Conservation (phyloP, 2,329 filamentous ascomycete genomes). For the Sporothrix humicola region DNA sequence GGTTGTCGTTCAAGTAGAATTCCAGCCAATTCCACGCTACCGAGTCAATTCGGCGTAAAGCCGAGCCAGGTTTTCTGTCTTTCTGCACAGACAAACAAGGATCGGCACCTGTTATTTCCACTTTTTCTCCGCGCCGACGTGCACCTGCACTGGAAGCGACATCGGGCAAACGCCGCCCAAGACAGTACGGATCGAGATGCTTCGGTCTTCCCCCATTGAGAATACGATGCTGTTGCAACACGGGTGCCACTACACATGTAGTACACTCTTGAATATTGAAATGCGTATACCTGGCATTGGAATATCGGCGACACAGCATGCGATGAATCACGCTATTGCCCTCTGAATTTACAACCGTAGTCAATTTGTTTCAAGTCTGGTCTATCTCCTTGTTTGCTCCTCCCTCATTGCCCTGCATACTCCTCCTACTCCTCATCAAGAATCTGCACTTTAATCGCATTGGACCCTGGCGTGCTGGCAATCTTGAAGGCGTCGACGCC, state of each 20-base stretch:
- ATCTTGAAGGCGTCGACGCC: slow-evolving; percentile 63
- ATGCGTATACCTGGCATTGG: too few relatives aligned
- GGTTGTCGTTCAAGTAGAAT: neutral
- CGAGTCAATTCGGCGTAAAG: neutral
- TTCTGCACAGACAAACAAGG: neutral
- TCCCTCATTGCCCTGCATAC: neutral
- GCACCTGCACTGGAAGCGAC: neutral
- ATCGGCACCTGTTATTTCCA: neutral
- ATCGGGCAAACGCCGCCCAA: neutral
- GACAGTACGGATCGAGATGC: neutral
- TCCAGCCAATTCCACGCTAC: neutral
- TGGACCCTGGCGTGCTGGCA: slow-evolving; percentile 56
- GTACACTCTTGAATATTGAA: neutral
- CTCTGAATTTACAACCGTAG: too few relatives aligned
- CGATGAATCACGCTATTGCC: neutral
- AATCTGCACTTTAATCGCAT: slow-evolving; percentile 66
- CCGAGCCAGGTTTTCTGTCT: neutral
- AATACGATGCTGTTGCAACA: neutral
- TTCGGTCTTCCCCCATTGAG: neutral
- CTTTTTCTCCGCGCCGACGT: neutral
- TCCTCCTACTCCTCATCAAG: slow-evolving; percentile 52
- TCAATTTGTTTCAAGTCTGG: neutral
- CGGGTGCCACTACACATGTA: neutral
- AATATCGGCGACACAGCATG: neutral
- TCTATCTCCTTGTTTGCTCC: neutral